These are phyloP conservation scores for Bothriochloa decipiens DNA, from an alignment of 176 grass and related monocot genomes.

Conservation along the genomic window DNA sequence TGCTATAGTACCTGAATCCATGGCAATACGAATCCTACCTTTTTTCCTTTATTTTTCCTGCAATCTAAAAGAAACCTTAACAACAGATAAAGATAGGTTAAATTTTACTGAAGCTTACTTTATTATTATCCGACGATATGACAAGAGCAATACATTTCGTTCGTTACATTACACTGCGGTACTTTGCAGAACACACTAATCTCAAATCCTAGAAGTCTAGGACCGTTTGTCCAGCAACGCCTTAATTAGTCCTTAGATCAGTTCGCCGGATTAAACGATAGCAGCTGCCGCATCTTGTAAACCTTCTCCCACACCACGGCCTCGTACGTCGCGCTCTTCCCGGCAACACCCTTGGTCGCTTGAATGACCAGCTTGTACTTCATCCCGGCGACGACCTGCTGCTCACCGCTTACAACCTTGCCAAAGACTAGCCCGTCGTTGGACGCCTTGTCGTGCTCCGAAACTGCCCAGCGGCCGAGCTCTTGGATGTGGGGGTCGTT, in stretches of 20 bases:
- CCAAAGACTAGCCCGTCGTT: conserved; percentile 34
- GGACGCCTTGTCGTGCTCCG: conserved; percentile 32
- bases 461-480: conserved; percentile 45
- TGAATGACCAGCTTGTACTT: conserved; percentile 47
- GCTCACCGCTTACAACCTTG: conserved; percentile 42
- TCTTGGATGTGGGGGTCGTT: conserved; percentile 50
- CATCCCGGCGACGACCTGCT: conserved; percentile 41
- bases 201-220: neutral
- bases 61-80: too few relatives aligned
- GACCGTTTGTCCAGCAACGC: neutral
- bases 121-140: too few relatives aligned
- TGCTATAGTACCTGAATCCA: too few relatives aligned
- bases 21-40: too few relatives aligned
- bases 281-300: conserved; percentile 31
- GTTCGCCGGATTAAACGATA: conserved; percentile 33
- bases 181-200: too few relatives aligned
- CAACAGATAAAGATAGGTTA: too few relatives aligned
- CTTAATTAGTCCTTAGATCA: neutral
- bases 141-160: too few relatives aligned
- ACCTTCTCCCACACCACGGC: conserved; percentile 40
- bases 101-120: too few relatives aligned
- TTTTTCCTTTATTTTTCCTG: too few relatives aligned
- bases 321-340: conserved; percentile 17
- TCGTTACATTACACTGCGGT: neutral
- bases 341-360: neutral